Evolutionary conservation across 768 basidiomycete genomes (phyloP).

Genomic region (Termitomyces sp.): DNA sequence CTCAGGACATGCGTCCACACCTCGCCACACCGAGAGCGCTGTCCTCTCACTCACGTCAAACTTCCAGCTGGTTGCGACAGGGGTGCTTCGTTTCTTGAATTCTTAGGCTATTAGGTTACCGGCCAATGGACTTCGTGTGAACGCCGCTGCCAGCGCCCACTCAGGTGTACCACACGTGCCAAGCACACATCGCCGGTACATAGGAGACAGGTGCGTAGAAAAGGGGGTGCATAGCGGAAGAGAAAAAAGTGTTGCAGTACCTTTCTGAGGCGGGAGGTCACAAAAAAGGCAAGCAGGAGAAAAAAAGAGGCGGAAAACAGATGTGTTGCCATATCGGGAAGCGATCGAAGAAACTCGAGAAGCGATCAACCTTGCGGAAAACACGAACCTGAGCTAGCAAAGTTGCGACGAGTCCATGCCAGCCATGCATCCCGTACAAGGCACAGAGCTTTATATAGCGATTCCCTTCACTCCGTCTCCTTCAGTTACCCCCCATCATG

Average conservation of each 20-base stretch:
- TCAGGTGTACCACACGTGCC: background rate
- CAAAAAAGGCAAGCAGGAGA: background rate
- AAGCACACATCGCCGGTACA: background rate
- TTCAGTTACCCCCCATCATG: constrained; percentile 10
- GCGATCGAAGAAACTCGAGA: constrained; percentile 9
- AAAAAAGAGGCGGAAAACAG: constrained; percentile 3
- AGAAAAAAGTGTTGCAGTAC: background rate
- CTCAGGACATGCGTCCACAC: background rate
- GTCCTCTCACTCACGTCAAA: background rate
- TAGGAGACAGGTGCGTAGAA: background rate
- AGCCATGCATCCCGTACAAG: constrained; percentile 2
- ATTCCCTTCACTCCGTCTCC: background rate
- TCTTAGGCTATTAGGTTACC: background rate
- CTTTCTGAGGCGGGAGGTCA: background rate
- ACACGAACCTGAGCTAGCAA: constrained; percentile 3
- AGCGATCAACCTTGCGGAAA: constrained; percentile 14
- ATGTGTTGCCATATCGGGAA: constrained; percentile 7
- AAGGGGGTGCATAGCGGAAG: constrained; percentile 1
- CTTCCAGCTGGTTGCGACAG: background rate
- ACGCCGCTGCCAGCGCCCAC: constrained; percentile 1
- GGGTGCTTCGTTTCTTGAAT: background rate
- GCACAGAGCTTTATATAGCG: constrained; percentile 12
- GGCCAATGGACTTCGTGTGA: background rate
- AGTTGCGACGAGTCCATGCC: background rate
- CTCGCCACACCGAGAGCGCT: background rate